These are phyloP conservation scores for Echeveria elegans DNA, from an alignment of 164 flowering plant species.

Conservation along the genomic window DNA sequence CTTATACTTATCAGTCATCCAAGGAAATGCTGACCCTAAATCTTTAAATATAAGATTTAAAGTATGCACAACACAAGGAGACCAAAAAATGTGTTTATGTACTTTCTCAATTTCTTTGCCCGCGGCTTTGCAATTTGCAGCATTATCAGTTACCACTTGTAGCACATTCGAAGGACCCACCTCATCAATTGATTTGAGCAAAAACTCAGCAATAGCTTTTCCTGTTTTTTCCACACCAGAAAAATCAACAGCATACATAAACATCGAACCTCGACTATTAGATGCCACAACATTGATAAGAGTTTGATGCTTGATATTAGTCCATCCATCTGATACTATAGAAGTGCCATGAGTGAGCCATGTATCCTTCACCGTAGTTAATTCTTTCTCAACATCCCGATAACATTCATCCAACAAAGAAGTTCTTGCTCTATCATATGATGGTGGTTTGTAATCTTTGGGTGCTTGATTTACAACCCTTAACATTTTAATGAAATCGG, in stretches of 20 bases:
- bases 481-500: too few species aligned
- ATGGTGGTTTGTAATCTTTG: too few species aligned
- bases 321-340: conserved; percentile 20
- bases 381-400: too few species aligned
- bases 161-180: background rate
- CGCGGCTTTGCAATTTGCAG: background rate
- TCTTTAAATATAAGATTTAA: too few species aligned
- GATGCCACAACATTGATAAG: conserved; percentile 8
- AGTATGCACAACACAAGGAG: background rate
- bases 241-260: conserved; percentile 11
- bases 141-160: background rate
- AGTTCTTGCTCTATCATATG: too few species aligned
- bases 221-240: conserved; percentile 14
- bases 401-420: too few species aligned
- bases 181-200: too few species aligned
- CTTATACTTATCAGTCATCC: background rate
- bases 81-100: background rate
- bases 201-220: background rate
- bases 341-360: conserved; percentile 20
- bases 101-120: background rate
- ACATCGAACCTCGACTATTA: conserved; percentile 15
- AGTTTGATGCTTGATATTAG: conserved; percentile 14
- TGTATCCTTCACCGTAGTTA: conserved; percentile 14
- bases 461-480: too few species aligned
- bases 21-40: background rate